Percentiles rank a stretch among this genome's conserved stretches.
Conservation (phyloP, 202 grass and related monocot species). For the Setaria italica region DNA sequence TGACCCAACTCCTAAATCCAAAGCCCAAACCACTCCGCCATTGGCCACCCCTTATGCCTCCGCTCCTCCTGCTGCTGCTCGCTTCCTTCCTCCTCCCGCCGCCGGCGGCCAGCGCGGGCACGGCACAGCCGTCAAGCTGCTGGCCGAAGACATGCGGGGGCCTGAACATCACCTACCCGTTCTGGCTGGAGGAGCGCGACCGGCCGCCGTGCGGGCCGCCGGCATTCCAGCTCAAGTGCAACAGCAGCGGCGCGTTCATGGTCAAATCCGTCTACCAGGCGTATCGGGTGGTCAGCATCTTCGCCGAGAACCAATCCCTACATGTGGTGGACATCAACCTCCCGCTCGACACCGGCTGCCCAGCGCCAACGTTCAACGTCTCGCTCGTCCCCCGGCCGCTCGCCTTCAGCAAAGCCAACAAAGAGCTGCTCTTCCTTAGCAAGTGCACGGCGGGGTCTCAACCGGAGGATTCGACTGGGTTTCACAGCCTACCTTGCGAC, state of each 20-base stretch:
- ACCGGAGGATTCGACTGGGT: neutral
- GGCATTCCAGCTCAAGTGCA: conserved; percentile 53
- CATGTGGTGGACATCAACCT: conserved; percentile 34
- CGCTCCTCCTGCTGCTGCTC: neutral
- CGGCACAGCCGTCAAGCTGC: neutral
- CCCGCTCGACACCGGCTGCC: conserved; percentile 38
- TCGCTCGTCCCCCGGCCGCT: neutral
- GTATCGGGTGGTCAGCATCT: neutral
- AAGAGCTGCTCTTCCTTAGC: conserved; percentile 42
- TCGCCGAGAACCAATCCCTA: neutral
- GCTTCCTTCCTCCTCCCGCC: conserved; percentile 1
- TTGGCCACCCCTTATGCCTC: neutral
- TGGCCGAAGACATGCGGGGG: conserved; percentile 37
- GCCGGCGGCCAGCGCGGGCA: neutral
- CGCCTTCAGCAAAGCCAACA: conserved; percentile 29
- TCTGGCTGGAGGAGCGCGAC: conserved; percentile 54
- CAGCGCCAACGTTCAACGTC: conserved; percentile 35
- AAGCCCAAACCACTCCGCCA: neutral
- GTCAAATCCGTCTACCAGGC: fast-evolving
- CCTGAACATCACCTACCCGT: conserved; percentile 52
- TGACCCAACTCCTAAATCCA: neutral
- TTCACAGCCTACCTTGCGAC: neutral
- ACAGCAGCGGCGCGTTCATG: conserved; percentile 9
- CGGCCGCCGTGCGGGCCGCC: conserved; percentile 33
- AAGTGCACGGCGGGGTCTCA: neutral